phyloP scores from a whole-genome alignment of 2,329 filamentous ascomycete species.

The Colletotrichum sp. region DNA sequence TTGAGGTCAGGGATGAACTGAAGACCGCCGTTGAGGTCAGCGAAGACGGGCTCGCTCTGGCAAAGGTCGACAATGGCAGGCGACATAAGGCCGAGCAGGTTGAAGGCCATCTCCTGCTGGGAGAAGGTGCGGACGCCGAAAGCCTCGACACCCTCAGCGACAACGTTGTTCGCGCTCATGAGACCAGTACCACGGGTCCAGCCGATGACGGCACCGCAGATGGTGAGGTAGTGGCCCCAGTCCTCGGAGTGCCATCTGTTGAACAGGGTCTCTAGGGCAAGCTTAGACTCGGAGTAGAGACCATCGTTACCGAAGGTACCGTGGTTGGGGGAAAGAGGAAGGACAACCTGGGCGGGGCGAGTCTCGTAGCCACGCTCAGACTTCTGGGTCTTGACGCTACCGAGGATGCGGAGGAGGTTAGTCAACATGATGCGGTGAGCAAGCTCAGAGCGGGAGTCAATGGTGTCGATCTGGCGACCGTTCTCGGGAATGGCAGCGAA shows the following conservation, averaged over 20 bases:
- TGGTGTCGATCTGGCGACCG: constrained; percentile 90
- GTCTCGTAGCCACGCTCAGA: constrained; percentile 88
- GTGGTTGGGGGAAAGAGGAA: constrained; percentile 96
- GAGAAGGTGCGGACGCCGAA: constrained; percentile 98
- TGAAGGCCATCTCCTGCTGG: constrained; percentile 99
- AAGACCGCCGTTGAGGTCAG: constrained; percentile 95
- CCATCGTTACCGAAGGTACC: constrained; percentile 98
- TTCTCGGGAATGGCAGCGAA: constrained; percentile 99
- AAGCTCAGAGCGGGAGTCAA: constrained; percentile 97
- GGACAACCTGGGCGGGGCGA: constrained; percentile 92
- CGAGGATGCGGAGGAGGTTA: constrained; percentile 90
- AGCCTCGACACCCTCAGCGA: constrained; percentile 95
- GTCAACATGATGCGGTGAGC: constrained; percentile 99
- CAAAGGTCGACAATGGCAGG: constrained; percentile 93
- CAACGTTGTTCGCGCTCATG: constrained; percentile 97
- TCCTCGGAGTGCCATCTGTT: constrained; percentile 98
- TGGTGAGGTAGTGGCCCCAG: constrained; percentile 97
- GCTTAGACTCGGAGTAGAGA: constrained; percentile 97
- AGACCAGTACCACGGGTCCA: constrained; percentile 99
- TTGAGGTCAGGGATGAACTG: constrained; percentile 98
- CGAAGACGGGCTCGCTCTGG: constrained; percentile 94
- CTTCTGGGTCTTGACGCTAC: constrained; percentile 91
- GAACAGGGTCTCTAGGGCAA: constrained; percentile 95
- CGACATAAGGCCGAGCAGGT: constrained; percentile 94
- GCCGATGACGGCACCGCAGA: constrained; percentile 97